A percentile compares a stretch with the other conserved stretches of the same genome.
Conservation (phyloP, 1,284 basidiomycete species). For the Cryptococcus sp. region DNA sequence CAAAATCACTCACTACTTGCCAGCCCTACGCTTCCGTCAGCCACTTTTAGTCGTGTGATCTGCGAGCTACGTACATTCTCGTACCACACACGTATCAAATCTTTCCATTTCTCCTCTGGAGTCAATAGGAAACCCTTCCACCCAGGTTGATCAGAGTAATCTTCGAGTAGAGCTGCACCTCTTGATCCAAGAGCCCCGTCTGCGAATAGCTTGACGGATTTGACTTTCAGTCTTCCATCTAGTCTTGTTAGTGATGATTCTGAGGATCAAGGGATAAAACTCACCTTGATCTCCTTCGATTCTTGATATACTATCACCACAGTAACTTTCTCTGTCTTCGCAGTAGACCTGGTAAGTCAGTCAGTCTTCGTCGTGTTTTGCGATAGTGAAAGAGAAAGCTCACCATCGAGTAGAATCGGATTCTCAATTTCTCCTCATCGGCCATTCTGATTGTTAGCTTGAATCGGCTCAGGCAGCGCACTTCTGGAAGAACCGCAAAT, state of each 20-base stretch:
- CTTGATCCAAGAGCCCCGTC: conserved; percentile 81
- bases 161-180: conserved; percentile 80
- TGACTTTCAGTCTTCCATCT: conserved; percentile 62
- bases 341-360: conserved; percentile 32
- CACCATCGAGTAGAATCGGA: conserved; percentile 74
- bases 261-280: neutral
- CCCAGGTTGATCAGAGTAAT: conserved; percentile 73
- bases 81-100: conserved; percentile 62
- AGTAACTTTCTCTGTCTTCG: conserved; percentile 58
- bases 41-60: neutral
- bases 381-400: conserved; percentile 16
- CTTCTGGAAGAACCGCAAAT: conserved; percentile 65
- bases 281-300: conserved; percentile 47
- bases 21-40: conserved; percentile 32
- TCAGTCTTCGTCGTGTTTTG: too few species aligned
- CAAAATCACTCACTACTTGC: conserved; percentile 45
- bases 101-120: conserved; percentile 54
- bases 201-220: conserved; percentile 75
- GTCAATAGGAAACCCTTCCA: conserved; percentile 65
- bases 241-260: neutral
- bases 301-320: conserved; percentile 60
- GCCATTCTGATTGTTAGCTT: conserved; percentile 54
- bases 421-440: conserved; percentile 54
- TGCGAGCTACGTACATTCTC: conserved; percentile 55
- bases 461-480: conserved; percentile 34